Conservation (phyloP, 148 eudicot genomes). For the Rhododendron mucronatum region DNA sequence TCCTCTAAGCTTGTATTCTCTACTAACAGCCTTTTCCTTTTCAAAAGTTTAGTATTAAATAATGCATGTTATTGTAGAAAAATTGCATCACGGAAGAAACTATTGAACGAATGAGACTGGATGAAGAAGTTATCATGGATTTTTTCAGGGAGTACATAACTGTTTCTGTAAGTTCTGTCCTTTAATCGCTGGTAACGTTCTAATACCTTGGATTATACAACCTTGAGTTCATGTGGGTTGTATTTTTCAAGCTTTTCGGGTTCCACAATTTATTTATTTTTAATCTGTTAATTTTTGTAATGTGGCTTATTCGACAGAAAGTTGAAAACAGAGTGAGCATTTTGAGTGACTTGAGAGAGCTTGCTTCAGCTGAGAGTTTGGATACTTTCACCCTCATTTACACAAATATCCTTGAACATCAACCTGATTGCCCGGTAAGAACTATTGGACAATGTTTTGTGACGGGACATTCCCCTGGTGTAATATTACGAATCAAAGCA, state of each 20-base stretch:
- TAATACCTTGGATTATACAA: neutral
- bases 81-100: slow-evolving; percentile 91
- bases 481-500: too few species aligned
- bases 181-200: neutral
- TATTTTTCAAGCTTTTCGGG: neutral
- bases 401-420: slow-evolving; percentile 93
- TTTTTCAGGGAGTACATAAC: slow-evolving; percentile 89
- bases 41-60: neutral
- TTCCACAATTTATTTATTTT: neutral
- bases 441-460: neutral
- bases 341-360: slow-evolving; percentile 83
- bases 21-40: neutral
- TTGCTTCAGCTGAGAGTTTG: slow-evolving; percentile 97
- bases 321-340: slow-evolving; percentile 84
- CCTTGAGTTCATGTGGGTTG: neutral
- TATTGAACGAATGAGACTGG: slow-evolving; percentile 92
- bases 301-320: slow-evolving; percentile 51
- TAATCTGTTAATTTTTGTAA: neutral
- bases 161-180: slow-evolving; percentile 62
- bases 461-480: neutral
- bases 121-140: slow-evolving; percentile 96
- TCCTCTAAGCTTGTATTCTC: neutral
- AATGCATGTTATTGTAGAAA: slow-evolving; percentile 53
- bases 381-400: slow-evolving; percentile 93
- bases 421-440: slow-evolving; percentile 97